A percentile compares a stretch with the other conserved stretches of the same genome.
Conservation (phyloP, 352 stramenopile species). For the Phytophthora sp. region DNA sequence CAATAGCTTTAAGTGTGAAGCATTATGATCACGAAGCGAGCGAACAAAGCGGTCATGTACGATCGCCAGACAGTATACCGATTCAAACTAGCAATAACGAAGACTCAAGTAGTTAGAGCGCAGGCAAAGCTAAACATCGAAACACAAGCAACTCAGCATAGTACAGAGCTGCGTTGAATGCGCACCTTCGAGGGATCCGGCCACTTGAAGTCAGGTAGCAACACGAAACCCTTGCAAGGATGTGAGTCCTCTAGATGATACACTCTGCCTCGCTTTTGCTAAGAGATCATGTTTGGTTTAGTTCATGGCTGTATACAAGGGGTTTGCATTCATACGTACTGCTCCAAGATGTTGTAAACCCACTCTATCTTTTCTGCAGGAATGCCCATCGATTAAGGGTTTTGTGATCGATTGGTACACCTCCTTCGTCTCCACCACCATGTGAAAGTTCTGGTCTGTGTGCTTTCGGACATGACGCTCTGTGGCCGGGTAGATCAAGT, state of each 20-base stretch:
- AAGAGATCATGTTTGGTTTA: neutral
- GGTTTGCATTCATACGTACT: slow-evolving; percentile 71
- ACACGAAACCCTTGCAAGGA: slow-evolving; percentile 70
- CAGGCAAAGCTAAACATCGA: neutral
- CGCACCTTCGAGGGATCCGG: slow-evolving; percentile 67
- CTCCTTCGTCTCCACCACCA: slow-evolving; percentile 80
- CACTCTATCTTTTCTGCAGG: slow-evolving; percentile 83
- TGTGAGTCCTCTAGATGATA: slow-evolving; percentile 82
- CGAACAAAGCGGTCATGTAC: slow-evolving; percentile 69
- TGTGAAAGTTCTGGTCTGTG: slow-evolving; percentile 83
- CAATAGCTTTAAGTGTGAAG: slow-evolving; percentile 56
- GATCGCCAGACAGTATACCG: slow-evolving; percentile 77
- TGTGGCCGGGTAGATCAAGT: slow-evolving; percentile 84
- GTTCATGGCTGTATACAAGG: too few relatives aligned
- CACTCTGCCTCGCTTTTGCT: slow-evolving; percentile 84
- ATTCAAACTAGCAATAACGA: slow-evolving; percentile 56
- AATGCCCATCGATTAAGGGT: slow-evolving; percentile 79
- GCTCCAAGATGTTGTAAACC: slow-evolving; percentile 90
- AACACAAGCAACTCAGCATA: too few relatives aligned
- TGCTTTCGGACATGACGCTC: slow-evolving; percentile 84
- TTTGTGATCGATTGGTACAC: slow-evolving; percentile 76
- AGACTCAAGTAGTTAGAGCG: neutral
- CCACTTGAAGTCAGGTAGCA: slow-evolving; percentile 90
- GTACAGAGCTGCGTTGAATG: neutral
- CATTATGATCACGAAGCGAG: slow-evolving; percentile 71